Percentiles rank a stretch among this genome's conserved stretches.
These are phyloP conservation scores for Dendrobium nobile DNA, from an alignment of 106 monocot species.

Conservation along the genomic window DNA sequence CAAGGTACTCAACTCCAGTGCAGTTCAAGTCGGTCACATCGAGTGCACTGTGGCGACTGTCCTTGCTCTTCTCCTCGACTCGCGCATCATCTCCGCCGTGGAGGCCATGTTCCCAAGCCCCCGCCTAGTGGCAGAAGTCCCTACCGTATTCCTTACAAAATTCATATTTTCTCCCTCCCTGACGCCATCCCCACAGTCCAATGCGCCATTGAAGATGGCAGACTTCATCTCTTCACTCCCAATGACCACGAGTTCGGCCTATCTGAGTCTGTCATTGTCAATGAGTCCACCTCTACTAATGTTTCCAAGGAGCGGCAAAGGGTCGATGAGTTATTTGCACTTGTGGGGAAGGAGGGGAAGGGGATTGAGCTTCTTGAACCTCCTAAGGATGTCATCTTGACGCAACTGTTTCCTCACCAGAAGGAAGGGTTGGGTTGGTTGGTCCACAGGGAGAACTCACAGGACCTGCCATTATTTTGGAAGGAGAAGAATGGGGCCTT, in stretches of 20 bases:
- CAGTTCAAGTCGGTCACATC: constrained; percentile 75
- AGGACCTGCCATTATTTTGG: constrained; percentile 78
- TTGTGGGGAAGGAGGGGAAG: constrained; percentile 32
- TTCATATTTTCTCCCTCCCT: constrained; percentile 69
- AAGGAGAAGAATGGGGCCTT: constrained; percentile 52
- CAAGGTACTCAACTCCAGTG: constrained; percentile 77
- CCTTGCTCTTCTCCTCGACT: constrained; percentile 75
- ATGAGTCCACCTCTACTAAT: constrained; percentile 17
- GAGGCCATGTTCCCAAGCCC: constrained; percentile 86
- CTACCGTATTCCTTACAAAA: constrained; percentile 71
- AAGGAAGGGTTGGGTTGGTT: constrained; percentile 92
- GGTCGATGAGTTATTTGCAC: constrained; percentile 59
- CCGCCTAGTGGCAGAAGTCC: constrained; percentile 33
- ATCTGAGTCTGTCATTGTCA: constrained; percentile 62
- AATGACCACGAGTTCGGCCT: constrained; percentile 48
- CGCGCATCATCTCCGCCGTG: constrained; percentile 28
- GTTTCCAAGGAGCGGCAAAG: constrained; percentile 10
- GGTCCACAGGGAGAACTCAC: constrained; percentile 49
- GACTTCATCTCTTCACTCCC: constrained; percentile 34
- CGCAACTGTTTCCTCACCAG: constrained; percentile 80
- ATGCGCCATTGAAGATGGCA: constrained; percentile 29
- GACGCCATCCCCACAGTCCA: constrained; percentile 26
- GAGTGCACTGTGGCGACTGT: constrained; percentile 55
- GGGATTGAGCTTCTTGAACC: constrained; percentile 31
- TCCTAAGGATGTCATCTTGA: constrained; percentile 40